Conservation (phyloP, 169 alveolate genomes). For the Eimeria sp. region DNA sequence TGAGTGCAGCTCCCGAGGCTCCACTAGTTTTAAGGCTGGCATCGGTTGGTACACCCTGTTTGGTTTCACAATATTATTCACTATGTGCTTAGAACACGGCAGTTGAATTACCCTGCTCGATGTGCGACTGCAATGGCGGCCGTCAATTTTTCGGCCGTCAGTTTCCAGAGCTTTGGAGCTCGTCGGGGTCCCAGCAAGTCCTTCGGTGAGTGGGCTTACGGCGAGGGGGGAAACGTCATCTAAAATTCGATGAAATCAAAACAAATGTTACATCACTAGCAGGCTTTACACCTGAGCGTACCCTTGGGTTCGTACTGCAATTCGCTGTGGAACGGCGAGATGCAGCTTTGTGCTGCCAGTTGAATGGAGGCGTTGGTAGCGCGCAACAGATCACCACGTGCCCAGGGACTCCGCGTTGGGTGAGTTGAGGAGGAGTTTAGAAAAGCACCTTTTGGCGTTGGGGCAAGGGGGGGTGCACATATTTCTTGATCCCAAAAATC, state of each 20-base stretch:
- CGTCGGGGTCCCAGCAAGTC: background rate
- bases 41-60: conserved; percentile 18
- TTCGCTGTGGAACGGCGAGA: background rate
- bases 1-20: conserved; percentile 15
- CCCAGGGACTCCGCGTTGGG: background rate
- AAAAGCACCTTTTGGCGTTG: background rate
- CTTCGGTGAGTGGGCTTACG: background rate
- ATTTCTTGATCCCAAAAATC: conserved; percentile 44
- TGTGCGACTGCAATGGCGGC: conserved; percentile 29
- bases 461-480: conserved; percentile 67
- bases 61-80: background rate
- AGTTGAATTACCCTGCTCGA: conserved; percentile 40
- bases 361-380: background rate
- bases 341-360: conserved; percentile 13
- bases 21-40: background rate
- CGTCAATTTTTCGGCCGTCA: conserved; percentile 15
- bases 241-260: background rate
- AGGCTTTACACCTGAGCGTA: conserved; percentile 6
- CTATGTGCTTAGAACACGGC: background rate
- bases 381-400: background rate
- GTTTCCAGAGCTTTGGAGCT: conserved; percentile 1
- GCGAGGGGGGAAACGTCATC: conserved; percentile 1
- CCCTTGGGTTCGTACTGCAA: background rate
- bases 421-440: background rate
- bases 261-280: background rate